Conservation (phyloP, 2,329 filamentous ascomycete genomes). For the Fusarium sp. region DNA sequence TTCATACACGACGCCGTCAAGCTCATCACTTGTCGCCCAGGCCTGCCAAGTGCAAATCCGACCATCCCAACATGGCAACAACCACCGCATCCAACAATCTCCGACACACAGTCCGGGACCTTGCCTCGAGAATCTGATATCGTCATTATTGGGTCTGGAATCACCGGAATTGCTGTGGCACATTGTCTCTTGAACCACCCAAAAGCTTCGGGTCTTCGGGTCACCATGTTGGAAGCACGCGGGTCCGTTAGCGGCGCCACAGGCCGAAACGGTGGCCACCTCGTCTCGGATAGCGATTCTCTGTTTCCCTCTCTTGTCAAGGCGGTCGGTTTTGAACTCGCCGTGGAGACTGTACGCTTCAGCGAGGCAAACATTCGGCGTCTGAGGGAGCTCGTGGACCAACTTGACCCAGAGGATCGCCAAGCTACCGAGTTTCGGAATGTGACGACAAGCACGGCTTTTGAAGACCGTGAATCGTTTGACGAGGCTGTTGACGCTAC, state of each 20-base stretch:
- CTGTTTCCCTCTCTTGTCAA: slow-evolving; percentile 50
- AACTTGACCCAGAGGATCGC: slow-evolving; percentile 6
- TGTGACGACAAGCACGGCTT: slow-evolving; percentile 18
- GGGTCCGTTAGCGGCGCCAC: slow-evolving; percentile 46
- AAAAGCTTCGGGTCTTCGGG: slow-evolving; percentile 1
- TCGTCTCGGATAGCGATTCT: slow-evolving; percentile 51
- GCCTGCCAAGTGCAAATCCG: slow-evolving; percentile 19
- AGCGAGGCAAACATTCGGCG: slow-evolving; percentile 42
- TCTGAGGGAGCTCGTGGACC: slow-evolving; percentile 12
- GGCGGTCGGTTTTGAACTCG: slow-evolving; percentile 48
- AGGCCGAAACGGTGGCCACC: slow-evolving; percentile 47
- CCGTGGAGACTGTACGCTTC: slow-evolving; percentile 57
- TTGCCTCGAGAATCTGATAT: slow-evolving; percentile 36
- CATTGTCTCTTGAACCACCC: slow-evolving; percentile 38
- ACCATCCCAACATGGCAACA: slow-evolving; percentile 26
- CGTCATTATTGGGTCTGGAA: slow-evolving; percentile 46
- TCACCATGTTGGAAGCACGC: slow-evolving; percentile 46
- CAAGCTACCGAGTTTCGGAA: slow-evolving; percentile 23
- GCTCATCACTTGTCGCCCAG: slow-evolving; percentile 11
- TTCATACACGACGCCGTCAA: slow-evolving; percentile 19
- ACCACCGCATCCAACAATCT: slow-evolving; percentile 35
- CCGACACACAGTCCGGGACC: slow-evolving; percentile 34
- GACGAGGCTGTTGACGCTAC: slow-evolving; percentile 1
- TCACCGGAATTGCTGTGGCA: slow-evolving; percentile 44
- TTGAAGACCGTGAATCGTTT: slow-evolving; percentile 16